Base-by-base conservation (phyloP, 345 rosid genomes). In the Bruguiera parviflora region DNA sequence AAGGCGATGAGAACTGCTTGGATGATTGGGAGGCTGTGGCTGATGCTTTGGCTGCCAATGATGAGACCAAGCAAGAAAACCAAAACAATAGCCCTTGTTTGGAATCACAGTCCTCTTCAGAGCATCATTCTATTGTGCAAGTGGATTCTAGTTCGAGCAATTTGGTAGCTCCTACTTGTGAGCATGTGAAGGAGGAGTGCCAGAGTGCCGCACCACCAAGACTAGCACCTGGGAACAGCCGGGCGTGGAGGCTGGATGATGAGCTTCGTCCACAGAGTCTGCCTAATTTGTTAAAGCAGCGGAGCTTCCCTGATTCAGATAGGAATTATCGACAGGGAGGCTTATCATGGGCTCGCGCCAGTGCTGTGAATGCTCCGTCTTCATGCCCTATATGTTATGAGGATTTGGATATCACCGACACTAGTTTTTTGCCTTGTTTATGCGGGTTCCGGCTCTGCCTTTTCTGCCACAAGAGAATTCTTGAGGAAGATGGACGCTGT, bases 21-120 rank as follows among this genome's bases (percentile, higher is more conserved):
- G 98, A 94, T 69, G 96, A 94, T 66, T 94, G 98, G 98, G 98
- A 94, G 73, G 91, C 97, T 57, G 63, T 91, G 73, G 97, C 98
- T 33, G 98, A 94, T 79, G 98, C 98, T 68, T 72, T 94, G 73
- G 97, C 92, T 1, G 95, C 95, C 2, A 73, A 79, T 71, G 91
- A 84, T 24, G 79, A 78, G 5, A 75, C 80, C 63, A 79, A 77
- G 28, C 85, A 81, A 61, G 71, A 7, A 63, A 61, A 49, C 19
- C 71, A 22, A 68, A 68, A 79, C n/a, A 76, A 73, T 33, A 68
- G 73, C 71, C 67, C 71, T 5, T 62, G 71, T 71, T 64, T 64
- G 8, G 82, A 77, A 25, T 75, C 71, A 1, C 71, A 66, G 25
- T 27, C 70, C 18, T 37, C 77, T 20, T 39, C 65, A 22, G 74